These are phyloP conservation scores for Chlorella sp. DNA, from an alignment of 139 green algal genomes.

Conservation along the genomic window DNA sequence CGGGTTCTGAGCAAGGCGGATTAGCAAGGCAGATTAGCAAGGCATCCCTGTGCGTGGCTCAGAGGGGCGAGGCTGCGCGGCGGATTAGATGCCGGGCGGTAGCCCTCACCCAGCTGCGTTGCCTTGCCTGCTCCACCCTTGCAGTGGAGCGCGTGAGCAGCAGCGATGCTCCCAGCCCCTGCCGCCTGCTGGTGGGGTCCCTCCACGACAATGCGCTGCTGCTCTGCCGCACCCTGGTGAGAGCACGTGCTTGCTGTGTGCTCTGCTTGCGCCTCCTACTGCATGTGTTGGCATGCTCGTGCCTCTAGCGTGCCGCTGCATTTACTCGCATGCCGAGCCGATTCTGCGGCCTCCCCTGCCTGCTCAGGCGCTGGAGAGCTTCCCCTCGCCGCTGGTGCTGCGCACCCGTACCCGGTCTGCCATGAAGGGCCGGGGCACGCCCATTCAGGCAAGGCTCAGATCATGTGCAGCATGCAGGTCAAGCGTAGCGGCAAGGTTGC, in stretches of 20 bases:
- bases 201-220: constrained; percentile 72
- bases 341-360: too few relatives aligned
- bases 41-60: too few relatives aligned
- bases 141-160: constrained; percentile 15
- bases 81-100: neutral
- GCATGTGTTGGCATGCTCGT: too few relatives aligned
- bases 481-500: neutral
- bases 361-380: constrained; percentile 52
- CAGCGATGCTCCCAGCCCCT: neutral
- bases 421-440: neutral
- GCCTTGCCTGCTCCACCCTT: neutral
- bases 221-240: constrained; percentile 48
- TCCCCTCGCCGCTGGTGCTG: constrained; percentile 55
- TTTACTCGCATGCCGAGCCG: too few relatives aligned
- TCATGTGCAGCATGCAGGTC: neutral
- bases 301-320: too few relatives aligned
- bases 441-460: neutral
- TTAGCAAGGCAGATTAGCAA: too few relatives aligned
- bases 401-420: neutral
- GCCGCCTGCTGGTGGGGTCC: constrained; percentile 68
- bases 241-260: too few relatives aligned
- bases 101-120: neutral
- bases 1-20: neutral
- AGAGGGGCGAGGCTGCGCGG: neutral
- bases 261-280: too few relatives aligned